These are phyloP conservation scores for Fusarium sp. DNA, from an alignment of 2,329 filamentous ascomycete species.

Conservation along the genomic window DNA sequence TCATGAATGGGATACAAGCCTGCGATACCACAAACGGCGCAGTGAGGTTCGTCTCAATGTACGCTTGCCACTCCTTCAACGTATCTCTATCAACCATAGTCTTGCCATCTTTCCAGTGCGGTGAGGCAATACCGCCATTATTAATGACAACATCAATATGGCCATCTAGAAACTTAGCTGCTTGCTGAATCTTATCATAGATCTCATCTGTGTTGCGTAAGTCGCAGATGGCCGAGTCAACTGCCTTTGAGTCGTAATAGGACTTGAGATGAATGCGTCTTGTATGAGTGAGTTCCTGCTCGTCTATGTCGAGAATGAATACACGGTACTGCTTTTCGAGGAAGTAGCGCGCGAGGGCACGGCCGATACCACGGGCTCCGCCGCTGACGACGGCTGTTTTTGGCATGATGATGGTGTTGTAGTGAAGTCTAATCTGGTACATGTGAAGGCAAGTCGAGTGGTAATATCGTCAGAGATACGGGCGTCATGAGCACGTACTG, in stretches of 20 bases:
- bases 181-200: not conserved
- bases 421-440: rapidly evolving
- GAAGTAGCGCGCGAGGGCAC: not conserved
- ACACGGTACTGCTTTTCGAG: conserved; percentile 9
- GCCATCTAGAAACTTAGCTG: not conserved
- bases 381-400: conserved; percentile 10
- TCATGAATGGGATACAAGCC: conserved; percentile 15
- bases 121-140: conserved; percentile 13
- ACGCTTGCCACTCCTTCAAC: not conserved
- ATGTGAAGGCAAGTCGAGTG: rapidly evolving
- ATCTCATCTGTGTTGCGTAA: conserved; percentile 6
- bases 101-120: conserved; percentile 16
- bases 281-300: conserved; percentile 8
- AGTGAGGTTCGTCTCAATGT: conserved; percentile 8
- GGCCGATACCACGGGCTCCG: conserved; percentile 10
- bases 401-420: not conserved
- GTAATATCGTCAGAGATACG: not conserved
- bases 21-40: conserved; percentile 10
- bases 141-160: conserved; percentile 12
- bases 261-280: conserved; percentile 5
- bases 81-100: conserved; percentile 10
- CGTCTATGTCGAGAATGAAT: conserved; percentile 15
- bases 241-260: not conserved
- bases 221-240: not conserved
- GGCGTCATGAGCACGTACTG: conserved; percentile 5